Percentiles rank a stretch among this genome's conserved stretches.
phyloP scores from a whole-genome alignment of 495 filamentous ascomycete genomes.

The Talaromyces borbonicus region DNA sequence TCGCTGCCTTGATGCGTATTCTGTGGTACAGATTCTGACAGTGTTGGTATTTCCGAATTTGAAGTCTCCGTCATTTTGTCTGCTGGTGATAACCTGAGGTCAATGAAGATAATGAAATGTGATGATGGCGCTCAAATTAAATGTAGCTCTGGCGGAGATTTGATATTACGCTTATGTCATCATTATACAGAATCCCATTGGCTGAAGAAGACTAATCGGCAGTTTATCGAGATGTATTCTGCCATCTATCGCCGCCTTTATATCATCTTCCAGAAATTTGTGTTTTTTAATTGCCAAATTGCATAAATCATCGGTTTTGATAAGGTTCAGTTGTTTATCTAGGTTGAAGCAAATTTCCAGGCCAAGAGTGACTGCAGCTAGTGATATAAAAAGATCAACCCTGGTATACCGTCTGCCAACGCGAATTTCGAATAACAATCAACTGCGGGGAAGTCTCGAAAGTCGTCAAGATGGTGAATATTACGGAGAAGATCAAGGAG shows the following conservation, averaged over 20 bases:
- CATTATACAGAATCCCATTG: background rate
- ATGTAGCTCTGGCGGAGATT: conserved; percentile 2
- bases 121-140: too few species aligned
- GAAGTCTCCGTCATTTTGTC: conserved; percentile 27
- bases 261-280: conserved; percentile 3
- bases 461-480: conserved; percentile 88
- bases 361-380: background rate
- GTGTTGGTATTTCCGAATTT: conserved; percentile 12
- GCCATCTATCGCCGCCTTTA: conserved; percentile 4
- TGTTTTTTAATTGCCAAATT: background rate
- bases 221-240: background rate
- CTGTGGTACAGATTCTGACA: conserved; percentile 6
- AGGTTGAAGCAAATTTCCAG: too few species aligned
- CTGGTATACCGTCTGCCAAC: too few species aligned
- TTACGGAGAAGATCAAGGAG: conserved; percentile 99
- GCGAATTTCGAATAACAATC: background rate
- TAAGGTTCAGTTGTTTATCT: too few species aligned
- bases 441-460: conserved; percentile 5
- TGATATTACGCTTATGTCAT: conserved; percentile 4
- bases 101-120: background rate
- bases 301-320: background rate
- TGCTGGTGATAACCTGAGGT: too few species aligned
- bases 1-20: background rate
- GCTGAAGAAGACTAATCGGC: background rate
- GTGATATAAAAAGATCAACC: background rate